Evolutionary conservation across 1,139 yeast species (phyloP).

Genomic region (Nakaseomyces bracarensis): DNA sequence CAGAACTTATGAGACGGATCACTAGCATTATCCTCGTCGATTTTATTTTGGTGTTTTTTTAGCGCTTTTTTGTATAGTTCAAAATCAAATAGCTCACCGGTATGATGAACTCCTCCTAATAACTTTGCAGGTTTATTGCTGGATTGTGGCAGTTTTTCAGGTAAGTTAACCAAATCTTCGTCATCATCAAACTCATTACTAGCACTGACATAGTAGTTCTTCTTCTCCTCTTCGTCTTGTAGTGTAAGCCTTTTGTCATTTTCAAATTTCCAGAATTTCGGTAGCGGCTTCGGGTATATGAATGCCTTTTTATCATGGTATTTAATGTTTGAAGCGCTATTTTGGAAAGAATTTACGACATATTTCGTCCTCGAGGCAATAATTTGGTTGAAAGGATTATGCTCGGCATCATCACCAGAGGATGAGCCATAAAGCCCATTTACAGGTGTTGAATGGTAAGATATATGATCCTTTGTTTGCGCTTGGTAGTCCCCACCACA

Average conservation of each 20-base stretch:
- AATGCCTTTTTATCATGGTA: conserved; percentile 24
- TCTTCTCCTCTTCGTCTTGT: conserved; percentile 10
- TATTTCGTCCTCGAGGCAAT: conserved; percentile 18
- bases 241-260: conserved; percentile 23
- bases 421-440: neutral
- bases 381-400: conserved; percentile 5
- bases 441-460: conserved; percentile 4
- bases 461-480: conserved; percentile 4
- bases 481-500: conserved; percentile 6
- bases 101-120: conserved; percentile 16
- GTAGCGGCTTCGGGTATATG: conserved; percentile 28
- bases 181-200: conserved; percentile 6
- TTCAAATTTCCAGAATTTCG: conserved; percentile 30
- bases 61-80: conserved; percentile 16
- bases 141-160: neutral
- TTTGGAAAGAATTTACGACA: conserved; percentile 22
- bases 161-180: conserved; percentile 1
- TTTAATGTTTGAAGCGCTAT: conserved; percentile 20
- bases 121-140: neutral
- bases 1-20: conserved; percentile 5
- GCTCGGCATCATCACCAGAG: neutral
- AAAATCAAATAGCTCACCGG: conserved; percentile 27
- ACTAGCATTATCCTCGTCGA: conserved; percentile 7
- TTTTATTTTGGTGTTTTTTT: conserved; percentile 11
- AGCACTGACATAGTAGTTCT: conserved; percentile 5